Evolutionary conservation across 345 rosid species (phyloP).

Genomic region (Clarkia xantiana): DNA sequence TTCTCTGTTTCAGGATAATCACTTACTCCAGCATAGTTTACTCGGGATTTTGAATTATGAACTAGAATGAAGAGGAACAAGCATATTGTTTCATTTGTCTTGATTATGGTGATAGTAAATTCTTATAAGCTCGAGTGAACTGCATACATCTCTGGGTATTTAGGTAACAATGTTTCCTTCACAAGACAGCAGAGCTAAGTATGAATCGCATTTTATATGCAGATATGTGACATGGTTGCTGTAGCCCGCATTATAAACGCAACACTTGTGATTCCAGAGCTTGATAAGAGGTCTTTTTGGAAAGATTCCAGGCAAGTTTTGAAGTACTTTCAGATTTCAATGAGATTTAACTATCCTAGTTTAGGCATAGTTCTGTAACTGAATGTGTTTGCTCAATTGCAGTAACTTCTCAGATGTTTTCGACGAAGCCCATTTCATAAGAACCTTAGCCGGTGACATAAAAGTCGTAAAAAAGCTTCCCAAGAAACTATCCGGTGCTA

Average conservation of each 20-base stretch:
- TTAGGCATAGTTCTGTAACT: too few species aligned
- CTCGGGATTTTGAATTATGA: too few species aligned
- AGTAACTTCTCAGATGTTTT: conserved; percentile 21
- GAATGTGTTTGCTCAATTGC: conserved; percentile 4
- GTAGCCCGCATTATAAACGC: conserved; percentile 88
- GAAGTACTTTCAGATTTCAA: background rate
- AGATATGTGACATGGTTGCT: conserved; percentile 99
- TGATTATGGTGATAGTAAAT: too few species aligned
- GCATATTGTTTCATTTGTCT: too few species aligned
- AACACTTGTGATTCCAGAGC: conserved; percentile 83
- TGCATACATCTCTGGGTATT: background rate
- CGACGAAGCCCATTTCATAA: conserved; percentile 15
- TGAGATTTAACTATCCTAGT: background rate
- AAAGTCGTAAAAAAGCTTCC: conserved; percentile 14
- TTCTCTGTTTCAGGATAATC: too few species aligned
- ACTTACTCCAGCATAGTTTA: too few species aligned
- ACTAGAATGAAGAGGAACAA: too few species aligned
- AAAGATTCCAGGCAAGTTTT: conserved; percentile 59
- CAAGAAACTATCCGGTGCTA: conserved; percentile 6
- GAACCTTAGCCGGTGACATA: conserved; percentile 13
- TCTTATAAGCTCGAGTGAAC: too few species aligned
- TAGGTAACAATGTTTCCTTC: background rate
- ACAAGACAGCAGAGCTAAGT: background rate
- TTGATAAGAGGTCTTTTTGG: conserved; percentile 90
- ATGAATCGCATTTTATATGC: conserved; percentile 11